A percentile compares a stretch with the other conserved stretches of the same genome.
Conservation (phyloP, 2,329 filamentous ascomycete species). For the Teratosphaeria nubilosa region DNA sequence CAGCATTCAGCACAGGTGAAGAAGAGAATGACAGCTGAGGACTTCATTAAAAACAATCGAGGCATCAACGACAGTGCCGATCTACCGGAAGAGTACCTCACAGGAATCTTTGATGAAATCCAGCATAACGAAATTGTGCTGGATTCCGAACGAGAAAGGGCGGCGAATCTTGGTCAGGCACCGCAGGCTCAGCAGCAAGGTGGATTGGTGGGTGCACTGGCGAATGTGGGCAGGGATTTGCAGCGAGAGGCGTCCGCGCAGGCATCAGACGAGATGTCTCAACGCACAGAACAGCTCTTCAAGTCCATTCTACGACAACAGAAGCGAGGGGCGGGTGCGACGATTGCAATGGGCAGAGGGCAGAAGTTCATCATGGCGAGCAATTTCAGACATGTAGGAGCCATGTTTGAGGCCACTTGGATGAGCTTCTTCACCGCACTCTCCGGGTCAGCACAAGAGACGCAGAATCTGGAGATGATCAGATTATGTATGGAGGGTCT, state of each 20-base stretch:
- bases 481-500: slow-evolving; percentile 90
- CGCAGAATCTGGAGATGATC: slow-evolving; percentile 85
- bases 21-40: slow-evolving; percentile 84
- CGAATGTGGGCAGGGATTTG: slow-evolving; percentile 82
- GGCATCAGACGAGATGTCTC: slow-evolving; percentile 88
- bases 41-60: slow-evolving; percentile 98
- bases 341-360: slow-evolving; percentile 42
- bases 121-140: slow-evolving; percentile 84
- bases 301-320: slow-evolving; percentile 88
- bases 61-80: slow-evolving; percentile 96
- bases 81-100: slow-evolving; percentile 83
- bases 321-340: slow-evolving; percentile 65
- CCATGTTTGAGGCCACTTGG: slow-evolving; percentile 98
- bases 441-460: slow-evolving; percentile 86
- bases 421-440: slow-evolving; percentile 97
- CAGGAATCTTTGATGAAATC: slow-evolving; percentile 87
- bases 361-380: slow-evolving; percentile 73
- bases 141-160: slow-evolving; percentile 80
- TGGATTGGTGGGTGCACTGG: slow-evolving; percentile 53
- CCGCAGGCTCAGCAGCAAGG: slow-evolving; percentile 39
- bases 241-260: slow-evolving; percentile 89
- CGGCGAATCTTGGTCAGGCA: slow-evolving; percentile 63
- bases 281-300: slow-evolving; percentile 74
- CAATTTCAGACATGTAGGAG: slow-evolving; percentile 87
- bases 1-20: slow-evolving; percentile 83